These are phyloP conservation scores for Malus asiatica DNA, from an alignment of 306 rosid species.

Conservation along the genomic window DNA sequence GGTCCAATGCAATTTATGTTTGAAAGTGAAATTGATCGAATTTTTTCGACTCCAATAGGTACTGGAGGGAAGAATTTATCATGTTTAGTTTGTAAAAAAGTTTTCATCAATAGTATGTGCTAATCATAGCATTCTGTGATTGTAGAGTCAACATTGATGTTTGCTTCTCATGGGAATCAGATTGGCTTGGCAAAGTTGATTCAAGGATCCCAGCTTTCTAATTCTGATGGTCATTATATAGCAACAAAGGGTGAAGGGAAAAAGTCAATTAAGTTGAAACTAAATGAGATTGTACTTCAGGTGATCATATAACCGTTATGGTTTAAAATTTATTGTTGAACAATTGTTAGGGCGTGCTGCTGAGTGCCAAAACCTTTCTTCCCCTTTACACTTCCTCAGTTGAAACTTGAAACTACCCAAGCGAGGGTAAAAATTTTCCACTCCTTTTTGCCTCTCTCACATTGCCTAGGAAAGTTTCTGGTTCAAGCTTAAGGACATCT, in stretches of 20 bases:
- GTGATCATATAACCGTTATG: slow-evolving; percentile 30
- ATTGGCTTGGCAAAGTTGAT: slow-evolving; percentile 82
- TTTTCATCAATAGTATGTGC: slow-evolving; percentile 10
- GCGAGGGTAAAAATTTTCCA: neutral
- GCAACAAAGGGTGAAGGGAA: slow-evolving; percentile 72
- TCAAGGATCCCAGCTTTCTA: slow-evolving; percentile 72
- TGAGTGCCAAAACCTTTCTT: neutral
- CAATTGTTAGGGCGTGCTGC: neutral
- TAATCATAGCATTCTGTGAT: slow-evolving; percentile 26
- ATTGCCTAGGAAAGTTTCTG: neutral
- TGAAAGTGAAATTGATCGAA: slow-evolving; percentile 87
- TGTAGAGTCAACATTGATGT: slow-evolving; percentile 87
- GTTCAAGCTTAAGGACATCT: neutral
- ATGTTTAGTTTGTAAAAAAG: neutral
- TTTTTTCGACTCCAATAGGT: slow-evolving; percentile 95
- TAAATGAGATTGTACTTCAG: slow-evolving; percentile 90
- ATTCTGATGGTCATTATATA: slow-evolving; percentile 64
- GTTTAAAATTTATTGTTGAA: neutral
- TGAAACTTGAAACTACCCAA: neutral
- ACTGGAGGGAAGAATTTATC: slow-evolving; percentile 22
- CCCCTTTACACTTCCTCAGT: neutral
- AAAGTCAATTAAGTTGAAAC: slow-evolving; percentile 77
- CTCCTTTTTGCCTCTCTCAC: neutral
- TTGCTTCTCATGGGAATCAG: slow-evolving; percentile 83
- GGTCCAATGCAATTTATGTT: slow-evolving; percentile 81